Percentiles rank a stretch among this genome's conserved stretches.
phyloP scores from a whole-genome alignment of 2,329 filamentous ascomycete genomes.

The Calonectria pteridis region DNA sequence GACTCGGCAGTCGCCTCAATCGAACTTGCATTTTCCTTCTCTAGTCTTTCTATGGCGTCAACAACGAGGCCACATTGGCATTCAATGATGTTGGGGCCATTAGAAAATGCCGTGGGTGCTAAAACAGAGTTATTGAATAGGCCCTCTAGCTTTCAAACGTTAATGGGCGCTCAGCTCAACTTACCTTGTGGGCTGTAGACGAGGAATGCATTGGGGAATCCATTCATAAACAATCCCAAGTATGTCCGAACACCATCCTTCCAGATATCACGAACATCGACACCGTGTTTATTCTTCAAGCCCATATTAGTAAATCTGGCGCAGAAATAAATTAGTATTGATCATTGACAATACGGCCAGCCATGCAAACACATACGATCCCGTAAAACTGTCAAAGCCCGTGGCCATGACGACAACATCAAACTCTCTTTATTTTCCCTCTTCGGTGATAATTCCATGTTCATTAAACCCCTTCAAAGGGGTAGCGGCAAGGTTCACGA shows the following conservation, averaged over 20 bases:
- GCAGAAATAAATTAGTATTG: neutral
- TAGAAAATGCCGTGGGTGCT: neutral
- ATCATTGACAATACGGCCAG: neutral
- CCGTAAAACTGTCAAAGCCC: neutral
- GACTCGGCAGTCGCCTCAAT: neutral
- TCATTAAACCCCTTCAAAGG: neutral
- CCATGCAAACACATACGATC: neutral
- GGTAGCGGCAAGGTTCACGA: neutral
- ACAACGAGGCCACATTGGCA: neutral
- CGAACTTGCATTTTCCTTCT: neutral
- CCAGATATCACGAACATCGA: neutral
- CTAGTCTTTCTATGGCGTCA: neutral
- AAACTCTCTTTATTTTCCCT: neutral
- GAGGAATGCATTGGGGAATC: neutral
- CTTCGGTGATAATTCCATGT: neutral
- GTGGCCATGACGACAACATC: neutral
- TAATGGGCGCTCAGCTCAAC: too few species aligned
- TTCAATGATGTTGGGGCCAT: neutral
- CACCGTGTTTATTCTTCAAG: neutral
- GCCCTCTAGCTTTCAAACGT: too few species aligned
- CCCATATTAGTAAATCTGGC: neutral
- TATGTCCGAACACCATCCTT: neutral
- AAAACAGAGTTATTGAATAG: neutral
- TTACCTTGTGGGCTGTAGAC: neutral
- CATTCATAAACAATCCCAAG: neutral